Evolutionary conservation across 106 monocot genomes (phyloP).

Genomic region (Hemerocallis citrina): DNA sequence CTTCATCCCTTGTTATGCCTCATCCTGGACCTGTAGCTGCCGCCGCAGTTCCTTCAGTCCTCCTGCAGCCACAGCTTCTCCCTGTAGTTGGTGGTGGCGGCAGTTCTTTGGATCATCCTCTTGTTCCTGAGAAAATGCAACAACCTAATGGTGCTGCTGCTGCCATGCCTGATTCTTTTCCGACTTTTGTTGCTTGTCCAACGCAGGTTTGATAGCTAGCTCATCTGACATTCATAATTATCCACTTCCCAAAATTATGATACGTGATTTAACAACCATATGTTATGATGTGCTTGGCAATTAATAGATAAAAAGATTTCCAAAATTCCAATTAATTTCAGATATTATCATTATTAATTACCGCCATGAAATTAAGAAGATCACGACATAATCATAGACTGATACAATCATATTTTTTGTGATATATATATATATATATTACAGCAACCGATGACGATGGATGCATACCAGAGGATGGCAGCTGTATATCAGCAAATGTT

Average conservation of each 20-base stretch:
- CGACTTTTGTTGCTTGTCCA: conserved; percentile 37
- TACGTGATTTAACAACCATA: background rate
- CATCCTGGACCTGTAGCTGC: background rate
- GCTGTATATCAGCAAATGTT: conserved; percentile 53
- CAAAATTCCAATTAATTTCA: background rate
- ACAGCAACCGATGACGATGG: conserved; percentile 42
- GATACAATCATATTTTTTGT: background rate
- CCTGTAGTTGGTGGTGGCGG: conserved; percentile 5
- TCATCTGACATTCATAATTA: background rate
- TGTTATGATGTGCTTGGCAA: background rate
- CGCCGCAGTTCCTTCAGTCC: background rate
- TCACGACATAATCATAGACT: background rate
- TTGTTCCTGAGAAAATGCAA: conserved; percentile 17
- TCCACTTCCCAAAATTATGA: background rate
- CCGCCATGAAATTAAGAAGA: background rate
- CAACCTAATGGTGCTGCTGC: background rate
- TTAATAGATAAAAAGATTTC: background rate
- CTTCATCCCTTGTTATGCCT: background rate
- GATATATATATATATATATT: too few relatives aligned
- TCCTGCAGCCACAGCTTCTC: conserved; percentile 4
- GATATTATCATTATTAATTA: background rate
- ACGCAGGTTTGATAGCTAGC: conserved; percentile 34
- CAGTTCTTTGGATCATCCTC: conserved; percentile 5
- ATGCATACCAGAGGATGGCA: conserved; percentile 44
- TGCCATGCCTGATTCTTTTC: conserved; percentile 23